Percentiles rank a stretch among this genome's conserved stretches.
Evolutionary conservation across 1,284 basidiomycete genomes (phyloP).

Genomic region (Leccinum solheimii): DNA sequence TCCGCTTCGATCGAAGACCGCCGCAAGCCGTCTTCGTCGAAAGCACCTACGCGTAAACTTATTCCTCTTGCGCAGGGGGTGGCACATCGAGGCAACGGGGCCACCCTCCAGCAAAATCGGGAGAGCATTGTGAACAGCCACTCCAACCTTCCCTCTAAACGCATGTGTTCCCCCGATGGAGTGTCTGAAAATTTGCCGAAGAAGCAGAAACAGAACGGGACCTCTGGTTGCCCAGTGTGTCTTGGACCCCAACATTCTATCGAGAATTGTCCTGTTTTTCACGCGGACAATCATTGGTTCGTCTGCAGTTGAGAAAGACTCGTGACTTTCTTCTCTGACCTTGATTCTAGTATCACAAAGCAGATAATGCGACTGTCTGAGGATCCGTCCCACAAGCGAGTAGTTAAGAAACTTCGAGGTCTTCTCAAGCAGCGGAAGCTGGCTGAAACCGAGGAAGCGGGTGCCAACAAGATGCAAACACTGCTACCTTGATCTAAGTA

Average conservation of each 20-base stretch:
- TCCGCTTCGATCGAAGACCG: not conserved
- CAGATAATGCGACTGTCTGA: conserved; percentile 51
- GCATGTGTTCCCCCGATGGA: conserved; percentile 35
- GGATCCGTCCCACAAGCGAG: conserved; percentile 39
- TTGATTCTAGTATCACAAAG: conserved; percentile 41
- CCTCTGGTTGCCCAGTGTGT: conserved; percentile 48
- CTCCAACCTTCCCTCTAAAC: conserved; percentile 36
- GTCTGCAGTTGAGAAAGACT: conserved; percentile 9
- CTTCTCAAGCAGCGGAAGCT: conserved; percentile 46
- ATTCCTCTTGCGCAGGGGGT: not conserved
- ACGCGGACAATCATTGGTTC: conserved; percentile 52
- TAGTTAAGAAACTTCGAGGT: conserved; percentile 44
- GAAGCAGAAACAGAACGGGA: conserved; percentile 35
- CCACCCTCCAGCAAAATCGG: not conserved
- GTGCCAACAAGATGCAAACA: conserved; percentile 8
- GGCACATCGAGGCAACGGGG: not conserved
- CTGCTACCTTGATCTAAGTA: not conserved
- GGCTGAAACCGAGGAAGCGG: conserved; percentile 8
- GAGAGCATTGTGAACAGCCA: conserved; percentile 2
- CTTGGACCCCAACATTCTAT: conserved; percentile 44
- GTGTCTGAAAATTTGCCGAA: conserved; percentile 35
- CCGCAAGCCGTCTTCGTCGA: not conserved
- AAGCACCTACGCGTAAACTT: not conserved
- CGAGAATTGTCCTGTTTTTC: conserved; percentile 54
- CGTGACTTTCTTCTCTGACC: conserved; percentile 9